These are phyloP conservation scores for Kalanchoe fedtschenkoi DNA, from an alignment of 164 flowering plant species.

Conservation along the genomic window DNA sequence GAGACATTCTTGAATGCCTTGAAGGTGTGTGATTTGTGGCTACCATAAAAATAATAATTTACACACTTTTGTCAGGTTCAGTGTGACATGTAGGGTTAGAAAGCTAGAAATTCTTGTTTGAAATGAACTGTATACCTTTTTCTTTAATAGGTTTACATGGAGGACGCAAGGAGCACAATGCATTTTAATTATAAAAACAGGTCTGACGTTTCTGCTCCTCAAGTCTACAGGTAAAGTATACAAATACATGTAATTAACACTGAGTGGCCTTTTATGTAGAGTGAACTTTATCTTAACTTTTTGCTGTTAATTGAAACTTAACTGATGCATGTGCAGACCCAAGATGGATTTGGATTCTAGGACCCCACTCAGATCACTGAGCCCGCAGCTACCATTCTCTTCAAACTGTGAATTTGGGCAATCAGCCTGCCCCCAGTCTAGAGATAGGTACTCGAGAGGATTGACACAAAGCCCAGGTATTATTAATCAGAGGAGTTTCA, in stretches of 20 bases:
- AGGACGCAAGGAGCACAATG: conserved; percentile 10
- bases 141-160: conserved; percentile 21
- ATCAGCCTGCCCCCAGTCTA: conserved; percentile 19
- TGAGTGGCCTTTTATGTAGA: not conserved
- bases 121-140: conserved; percentile 8
- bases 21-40: conserved; percentile 19
- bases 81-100: not conserved
- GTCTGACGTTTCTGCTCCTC: conserved; percentile 30
- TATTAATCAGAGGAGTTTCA: conserved; percentile 2
- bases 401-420: too few species aligned
- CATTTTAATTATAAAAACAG: conserved; percentile 14
- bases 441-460: not conserved
- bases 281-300: not conserved
- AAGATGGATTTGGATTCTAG: conserved; percentile 11
- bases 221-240: not conserved
- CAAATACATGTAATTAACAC: not conserved
- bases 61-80: too few species aligned
- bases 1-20: conserved; percentile 25
- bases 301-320: not conserved
- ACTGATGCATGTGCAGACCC: conserved; percentile 13
- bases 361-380: conserved; percentile 12
- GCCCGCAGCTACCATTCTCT: conserved; percentile 17
- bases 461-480: not conserved
- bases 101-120: not conserved
- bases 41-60: too few species aligned